These are phyloP conservation scores for Pyrus communis DNA, from an alignment of 306 rosid genomes.

Conservation along the genomic window DNA sequence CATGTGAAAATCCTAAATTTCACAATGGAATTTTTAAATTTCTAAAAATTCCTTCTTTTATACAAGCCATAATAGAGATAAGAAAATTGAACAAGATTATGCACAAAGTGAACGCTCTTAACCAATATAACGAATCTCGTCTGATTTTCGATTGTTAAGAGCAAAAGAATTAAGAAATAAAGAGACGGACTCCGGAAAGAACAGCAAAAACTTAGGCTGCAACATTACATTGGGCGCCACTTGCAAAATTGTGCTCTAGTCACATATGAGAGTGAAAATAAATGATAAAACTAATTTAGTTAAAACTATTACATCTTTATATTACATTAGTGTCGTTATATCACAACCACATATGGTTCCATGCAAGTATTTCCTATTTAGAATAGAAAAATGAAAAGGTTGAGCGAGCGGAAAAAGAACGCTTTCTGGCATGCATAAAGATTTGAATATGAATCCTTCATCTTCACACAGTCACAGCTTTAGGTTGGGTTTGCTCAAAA, in stretches of 20 bases:
- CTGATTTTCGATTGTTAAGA: no score
- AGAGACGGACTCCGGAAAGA: neutral
- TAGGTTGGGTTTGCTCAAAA: constrained; percentile 88
- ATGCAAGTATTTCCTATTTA: neutral
- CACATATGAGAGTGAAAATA: neutral
- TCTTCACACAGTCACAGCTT: constrained; percentile 38
- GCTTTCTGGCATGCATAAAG: constrained; percentile 7
- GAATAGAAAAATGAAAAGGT: neutral
- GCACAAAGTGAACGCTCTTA: no score
- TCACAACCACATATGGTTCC: neutral
- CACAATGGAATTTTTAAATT: no score
- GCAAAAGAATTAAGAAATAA: neutral
- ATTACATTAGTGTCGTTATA: neutral
- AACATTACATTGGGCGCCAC: neutral
- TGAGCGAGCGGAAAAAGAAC: neutral
- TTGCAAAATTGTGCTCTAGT: neutral
- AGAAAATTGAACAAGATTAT: no score
- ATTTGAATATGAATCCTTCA: neutral
- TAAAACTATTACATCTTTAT: neutral
- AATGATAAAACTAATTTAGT: neutral
- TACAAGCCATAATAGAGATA: no score
- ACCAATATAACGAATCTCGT: no score
- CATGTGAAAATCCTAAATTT: no score
- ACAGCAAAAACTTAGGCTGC: neutral
- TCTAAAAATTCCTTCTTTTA: no score